phyloP scores from a whole-genome alignment of 192 early-diverging fungal species.

The Coemansia asiatica region DNA sequence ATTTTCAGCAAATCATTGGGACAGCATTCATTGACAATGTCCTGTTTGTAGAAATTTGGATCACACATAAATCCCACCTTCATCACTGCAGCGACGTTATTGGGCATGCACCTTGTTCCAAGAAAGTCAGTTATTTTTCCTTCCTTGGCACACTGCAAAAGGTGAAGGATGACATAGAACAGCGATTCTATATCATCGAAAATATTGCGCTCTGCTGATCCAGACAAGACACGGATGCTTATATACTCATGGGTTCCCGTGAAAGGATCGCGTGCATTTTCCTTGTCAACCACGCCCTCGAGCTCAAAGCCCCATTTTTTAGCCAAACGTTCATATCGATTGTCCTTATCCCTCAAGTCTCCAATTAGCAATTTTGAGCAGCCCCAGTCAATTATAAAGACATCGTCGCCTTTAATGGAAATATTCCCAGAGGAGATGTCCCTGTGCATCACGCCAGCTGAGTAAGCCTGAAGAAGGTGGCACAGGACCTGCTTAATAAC shows the following conservation, averaged over 20 bases:
- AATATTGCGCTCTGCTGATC: not conserved
- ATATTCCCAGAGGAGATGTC: constrained; percentile 16
- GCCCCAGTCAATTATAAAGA: constrained; percentile 16
- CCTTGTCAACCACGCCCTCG: not conserved
- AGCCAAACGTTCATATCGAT: not conserved
- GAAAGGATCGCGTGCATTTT: not conserved
- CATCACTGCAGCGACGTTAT: too few species aligned
- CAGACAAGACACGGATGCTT: constrained; percentile 8
- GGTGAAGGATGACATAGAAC: constrained; percentile 13
- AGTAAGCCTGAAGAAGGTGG: not conserved
- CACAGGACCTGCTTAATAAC: not conserved
- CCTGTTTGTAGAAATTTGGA: too few species aligned
- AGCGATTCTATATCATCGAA: constrained; percentile 16
- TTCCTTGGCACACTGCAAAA: not conserved
- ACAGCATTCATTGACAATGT: too few species aligned
- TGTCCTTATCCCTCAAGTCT: not conserved
- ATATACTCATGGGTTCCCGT: not conserved
- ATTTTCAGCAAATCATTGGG: too few species aligned
- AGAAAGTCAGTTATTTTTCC: not conserved
- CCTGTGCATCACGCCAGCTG: constrained; percentile 8
- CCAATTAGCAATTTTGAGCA: not conserved
- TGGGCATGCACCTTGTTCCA: not conserved
- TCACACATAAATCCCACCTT: too few species aligned
- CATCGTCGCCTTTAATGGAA: not conserved
- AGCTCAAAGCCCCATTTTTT: not conserved